Base-by-base conservation (phyloP, 177 flowering plant species). In the Vitis hybrid region DNA sequence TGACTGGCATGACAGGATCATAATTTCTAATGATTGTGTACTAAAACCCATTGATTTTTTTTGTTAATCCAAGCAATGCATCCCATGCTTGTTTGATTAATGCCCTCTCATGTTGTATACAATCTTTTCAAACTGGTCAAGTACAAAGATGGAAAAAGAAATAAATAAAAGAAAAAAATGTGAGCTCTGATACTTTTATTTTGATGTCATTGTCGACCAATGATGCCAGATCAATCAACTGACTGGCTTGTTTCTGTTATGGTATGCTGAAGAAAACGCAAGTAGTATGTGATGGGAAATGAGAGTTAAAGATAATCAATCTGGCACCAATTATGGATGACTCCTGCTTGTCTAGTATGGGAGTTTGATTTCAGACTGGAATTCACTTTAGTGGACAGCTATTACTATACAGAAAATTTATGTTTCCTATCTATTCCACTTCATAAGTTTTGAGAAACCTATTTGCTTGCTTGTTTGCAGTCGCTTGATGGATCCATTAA, bases 401-500 rank as follows among this genome's bases (percentile, higher is more conserved):
- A 53, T 53, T 30, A 13, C 54, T 50, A 27, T 60, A 27, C 21
- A 2, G 46, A 13, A 54, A 54, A 14, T 54, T 54, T 14, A 15
- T 4, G 46, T 10, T 59, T 11, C 4, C 27, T 46, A 35, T 7
- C 46, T 62, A 6, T 3, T 18, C 48, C 9, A 41, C 48, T 41
- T 41, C 48, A 1, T 41, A 41, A 41, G 13, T 56, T 67, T 56
- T 67, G 63, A 61, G 12, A 13, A 51, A 15, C 49, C 18, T 55
- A 15, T 63, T 56, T 64, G 7, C 18, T 72, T 74, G 65, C 17
- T 61, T 66, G 14, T 69, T 18, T 79, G 75, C 89, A 95, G 99
- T 71, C 99, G 99, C 72, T 76, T 95, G 80, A 71, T 84, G 83
- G 99, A 95, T 79, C 88, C 96, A 55, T 20, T 95, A 66, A 93